A percentile compares a stretch with the other conserved stretches of the same genome.
Evolutionary conservation across 129 eudicot genomes (phyloP).

Genomic region (Deinandra increscens): DNA sequence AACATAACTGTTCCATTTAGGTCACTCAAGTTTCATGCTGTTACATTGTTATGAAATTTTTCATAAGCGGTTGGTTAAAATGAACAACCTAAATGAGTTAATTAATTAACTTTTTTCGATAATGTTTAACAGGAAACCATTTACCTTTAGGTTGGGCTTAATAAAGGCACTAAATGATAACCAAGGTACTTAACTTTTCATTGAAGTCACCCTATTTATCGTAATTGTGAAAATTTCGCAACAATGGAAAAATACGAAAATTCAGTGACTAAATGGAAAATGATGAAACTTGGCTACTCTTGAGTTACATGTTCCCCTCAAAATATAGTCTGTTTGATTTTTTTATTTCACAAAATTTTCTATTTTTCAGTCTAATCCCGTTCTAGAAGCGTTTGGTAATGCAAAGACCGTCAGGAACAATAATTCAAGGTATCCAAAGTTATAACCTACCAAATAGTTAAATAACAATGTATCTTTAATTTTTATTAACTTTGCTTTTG

Average conservation of each 20-base stretch:
- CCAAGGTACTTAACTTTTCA: not conserved
- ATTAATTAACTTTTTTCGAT: not conserved
- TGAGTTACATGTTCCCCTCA: not conserved
- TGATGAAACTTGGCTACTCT: not conserved
- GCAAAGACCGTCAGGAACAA: slow-evolving; percentile 87
- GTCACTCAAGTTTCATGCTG: too few species aligned
- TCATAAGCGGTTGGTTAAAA: not conserved
- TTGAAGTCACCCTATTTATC: not conserved
- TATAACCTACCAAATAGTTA: slow-evolving; percentile 1
- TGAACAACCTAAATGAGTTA: not conserved
- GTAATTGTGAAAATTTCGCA: not conserved
- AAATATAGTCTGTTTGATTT: not conserved
- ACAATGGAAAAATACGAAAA: not conserved
- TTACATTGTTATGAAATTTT: too few species aligned
- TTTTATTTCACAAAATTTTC: slow-evolving; percentile 13
- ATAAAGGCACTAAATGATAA: not conserved
- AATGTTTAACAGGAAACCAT: not conserved
- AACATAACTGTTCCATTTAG: too few species aligned
- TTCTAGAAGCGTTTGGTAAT: slow-evolving; percentile 86
- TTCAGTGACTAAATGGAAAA: not conserved
- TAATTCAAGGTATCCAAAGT: slow-evolving; percentile 58
- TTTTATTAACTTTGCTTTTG: slow-evolving; percentile 14
- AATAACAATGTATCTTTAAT: slow-evolving; percentile 11
- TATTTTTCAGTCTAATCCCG: slow-evolving; percentile 77
- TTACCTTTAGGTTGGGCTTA: too few species aligned